These are phyloP conservation scores for Scalesia atractyloides DNA, from an alignment of 129 eudicot species.

Conservation along the genomic window DNA sequence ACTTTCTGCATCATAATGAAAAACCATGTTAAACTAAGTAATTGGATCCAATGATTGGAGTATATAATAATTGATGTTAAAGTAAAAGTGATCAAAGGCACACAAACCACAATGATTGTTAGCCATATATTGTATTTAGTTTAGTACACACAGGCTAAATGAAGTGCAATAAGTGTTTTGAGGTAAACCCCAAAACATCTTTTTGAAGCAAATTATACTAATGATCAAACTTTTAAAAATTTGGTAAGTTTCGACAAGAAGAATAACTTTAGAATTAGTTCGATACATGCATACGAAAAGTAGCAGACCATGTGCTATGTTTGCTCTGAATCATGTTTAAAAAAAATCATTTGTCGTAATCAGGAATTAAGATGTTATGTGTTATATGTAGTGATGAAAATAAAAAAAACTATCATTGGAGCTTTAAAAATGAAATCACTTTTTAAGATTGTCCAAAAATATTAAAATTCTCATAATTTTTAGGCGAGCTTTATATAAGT, in stretches of 20 bases:
- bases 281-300: too few species aligned
- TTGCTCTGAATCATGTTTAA: too few species aligned
- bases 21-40: slow-evolving; percentile 35
- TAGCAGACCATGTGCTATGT: too few species aligned
- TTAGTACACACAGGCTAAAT: slow-evolving; percentile 17
- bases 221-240: neutral
- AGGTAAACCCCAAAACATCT: slow-evolving; percentile 4
- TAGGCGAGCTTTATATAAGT: neutral
- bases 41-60: slow-evolving; percentile 58
- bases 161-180: neutral
- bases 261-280: too few species aligned
- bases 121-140: slow-evolving; percentile 21
- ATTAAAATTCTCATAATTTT: neutral
- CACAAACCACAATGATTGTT: slow-evolving; percentile 30
- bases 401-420: neutral
- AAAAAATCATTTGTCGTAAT: too few species aligned
- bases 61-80: neutral
- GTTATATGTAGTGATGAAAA: neutral
- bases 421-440: neutral
- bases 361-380: too few species aligned
- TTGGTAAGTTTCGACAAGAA: neutral
- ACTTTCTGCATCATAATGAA: slow-evolving; percentile 51
- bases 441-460: neutral
- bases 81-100: slow-evolving; percentile 35
- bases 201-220: neutral